Percentiles rank a stretch among this genome's conserved stretches.
These are phyloP conservation scores for Hemileccinum rubropunctum DNA, from an alignment of 768 basidiomycete genomes.

Conservation along the genomic window DNA sequence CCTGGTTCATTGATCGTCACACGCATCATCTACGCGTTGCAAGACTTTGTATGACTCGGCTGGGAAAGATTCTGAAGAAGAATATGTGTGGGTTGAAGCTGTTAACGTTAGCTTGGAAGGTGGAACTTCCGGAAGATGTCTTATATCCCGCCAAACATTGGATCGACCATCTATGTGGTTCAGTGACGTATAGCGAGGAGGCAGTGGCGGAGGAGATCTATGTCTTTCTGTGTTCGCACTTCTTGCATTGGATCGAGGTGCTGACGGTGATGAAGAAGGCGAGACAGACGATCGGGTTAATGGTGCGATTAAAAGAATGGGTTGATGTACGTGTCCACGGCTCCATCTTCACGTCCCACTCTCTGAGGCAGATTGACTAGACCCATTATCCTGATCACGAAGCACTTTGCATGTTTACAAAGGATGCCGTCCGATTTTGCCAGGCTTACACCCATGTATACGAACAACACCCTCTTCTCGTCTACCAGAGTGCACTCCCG, in stretches of 20 bases:
- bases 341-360: neutral
- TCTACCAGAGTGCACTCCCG: constrained; percentile 31
- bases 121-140: constrained; percentile 24
- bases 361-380: constrained; percentile 9
- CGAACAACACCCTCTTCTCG: constrained; percentile 32
- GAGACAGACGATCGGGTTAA: constrained; percentile 30
- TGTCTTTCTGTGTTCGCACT: constrained; percentile 21
- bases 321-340: constrained; percentile 14
- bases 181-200: neutral
- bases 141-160: constrained; percentile 25
- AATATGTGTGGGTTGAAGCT: constrained; percentile 25
- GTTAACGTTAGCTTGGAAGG: constrained; percentile 15
- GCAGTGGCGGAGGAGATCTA: constrained; percentile 14
- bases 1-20: constrained; percentile 28
- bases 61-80: constrained; percentile 19
- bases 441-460: constrained; percentile 30
- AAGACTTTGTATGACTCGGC: constrained; percentile 20
- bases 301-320: constrained; percentile 28
- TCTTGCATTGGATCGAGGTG: constrained; percentile 34
- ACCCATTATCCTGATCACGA: constrained; percentile 9
- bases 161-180: constrained; percentile 30
- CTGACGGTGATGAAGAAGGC: constrained; percentile 31
- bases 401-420: constrained; percentile 18
- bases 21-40: constrained; percentile 23
- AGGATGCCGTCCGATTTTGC: constrained; percentile 31